A percentile compares a stretch with the other conserved stretches of the same genome.
phyloP scores from a whole-genome alignment of 306 rosid species.

The Sesbania bispinosa region DNA sequence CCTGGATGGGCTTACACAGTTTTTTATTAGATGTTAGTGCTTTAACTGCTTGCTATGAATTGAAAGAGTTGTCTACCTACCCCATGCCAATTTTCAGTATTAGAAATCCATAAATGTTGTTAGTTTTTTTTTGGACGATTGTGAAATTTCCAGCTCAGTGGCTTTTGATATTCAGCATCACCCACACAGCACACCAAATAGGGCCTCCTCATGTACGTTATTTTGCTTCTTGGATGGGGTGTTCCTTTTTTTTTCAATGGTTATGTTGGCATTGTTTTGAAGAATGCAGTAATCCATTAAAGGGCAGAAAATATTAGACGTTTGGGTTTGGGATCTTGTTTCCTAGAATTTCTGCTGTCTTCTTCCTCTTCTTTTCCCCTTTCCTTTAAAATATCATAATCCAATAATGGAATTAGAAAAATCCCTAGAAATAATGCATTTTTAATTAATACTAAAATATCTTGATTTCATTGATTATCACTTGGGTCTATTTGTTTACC shows the following conservation, averaged over 20 bases:
- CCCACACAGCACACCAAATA: not conserved
- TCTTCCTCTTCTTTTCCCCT: not conserved
- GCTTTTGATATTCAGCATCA: slow-evolving; percentile 7
- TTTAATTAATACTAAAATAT: slow-evolving; percentile 9
- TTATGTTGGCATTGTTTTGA: not conserved
- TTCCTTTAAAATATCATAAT: not conserved
- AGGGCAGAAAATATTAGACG: slow-evolving; percentile 10
- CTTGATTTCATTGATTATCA: not conserved
- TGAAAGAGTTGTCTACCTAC: not conserved
- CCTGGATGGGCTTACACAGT: not conserved
- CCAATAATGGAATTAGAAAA: not conserved
- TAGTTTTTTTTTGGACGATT: not conserved
- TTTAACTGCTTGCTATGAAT: slow-evolving; percentile 18
- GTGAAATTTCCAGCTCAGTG: not conserved
- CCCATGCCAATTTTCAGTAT: not conserved
- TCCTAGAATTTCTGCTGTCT: not conserved
- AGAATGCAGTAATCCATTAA: not conserved
- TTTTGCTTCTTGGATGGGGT: not conserved
- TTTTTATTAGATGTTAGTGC: not conserved
- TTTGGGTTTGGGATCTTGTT: not conserved
- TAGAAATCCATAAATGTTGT: not conserved
- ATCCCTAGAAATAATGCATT: not conserved
- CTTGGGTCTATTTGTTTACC: slow-evolving; percentile 19
- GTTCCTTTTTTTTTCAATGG: not conserved
- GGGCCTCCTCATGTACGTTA: not conserved